phyloP scores from a whole-genome alignment of 345 rosid species.

The Combretum micranthum region DNA sequence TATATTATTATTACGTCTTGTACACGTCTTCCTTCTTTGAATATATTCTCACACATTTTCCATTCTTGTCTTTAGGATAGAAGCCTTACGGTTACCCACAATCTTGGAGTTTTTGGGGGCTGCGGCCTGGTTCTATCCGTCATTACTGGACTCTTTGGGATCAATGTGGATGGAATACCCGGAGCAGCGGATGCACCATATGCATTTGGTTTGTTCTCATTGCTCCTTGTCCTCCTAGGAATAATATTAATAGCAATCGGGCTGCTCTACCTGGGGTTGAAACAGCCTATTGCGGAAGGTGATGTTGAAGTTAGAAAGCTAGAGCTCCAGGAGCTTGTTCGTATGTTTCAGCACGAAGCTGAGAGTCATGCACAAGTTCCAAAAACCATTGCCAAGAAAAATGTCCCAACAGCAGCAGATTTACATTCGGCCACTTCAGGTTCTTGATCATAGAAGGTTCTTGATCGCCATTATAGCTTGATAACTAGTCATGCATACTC shows the following conservation, averaged over 20 bases:
- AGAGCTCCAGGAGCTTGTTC: constrained; percentile 55
- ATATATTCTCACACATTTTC: background rate
- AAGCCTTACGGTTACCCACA: constrained; percentile 58
- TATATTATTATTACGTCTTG: too few species aligned
- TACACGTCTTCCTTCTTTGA: background rate
- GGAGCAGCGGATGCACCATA: constrained; percentile 34
- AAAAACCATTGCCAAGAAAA: constrained; percentile 23
- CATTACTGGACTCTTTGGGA: constrained; percentile 56
- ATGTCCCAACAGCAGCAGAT: constrained; percentile 27
- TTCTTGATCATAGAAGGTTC: too few species aligned
- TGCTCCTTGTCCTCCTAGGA: constrained; percentile 34
- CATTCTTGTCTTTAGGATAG: constrained; percentile 23
- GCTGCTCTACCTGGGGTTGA: constrained; percentile 50
- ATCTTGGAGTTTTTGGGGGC: constrained; percentile 62
- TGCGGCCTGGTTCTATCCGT: constrained; percentile 54
- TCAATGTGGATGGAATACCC: constrained; percentile 63
- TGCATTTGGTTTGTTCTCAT: constrained; percentile 42
- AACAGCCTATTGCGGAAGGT: constrained; percentile 36
- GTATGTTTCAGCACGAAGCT: constrained; percentile 53
- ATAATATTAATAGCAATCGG: constrained; percentile 30
- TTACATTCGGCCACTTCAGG: constrained; percentile 30
- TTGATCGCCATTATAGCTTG: too few species aligned
- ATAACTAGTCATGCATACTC: too few species aligned
- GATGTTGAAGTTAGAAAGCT: constrained; percentile 38
- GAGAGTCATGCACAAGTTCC: constrained; percentile 53